Evolutionary conservation across 2,329 filamentous ascomycete species (phyloP).

Genomic region (Chalara sp.): DNA sequence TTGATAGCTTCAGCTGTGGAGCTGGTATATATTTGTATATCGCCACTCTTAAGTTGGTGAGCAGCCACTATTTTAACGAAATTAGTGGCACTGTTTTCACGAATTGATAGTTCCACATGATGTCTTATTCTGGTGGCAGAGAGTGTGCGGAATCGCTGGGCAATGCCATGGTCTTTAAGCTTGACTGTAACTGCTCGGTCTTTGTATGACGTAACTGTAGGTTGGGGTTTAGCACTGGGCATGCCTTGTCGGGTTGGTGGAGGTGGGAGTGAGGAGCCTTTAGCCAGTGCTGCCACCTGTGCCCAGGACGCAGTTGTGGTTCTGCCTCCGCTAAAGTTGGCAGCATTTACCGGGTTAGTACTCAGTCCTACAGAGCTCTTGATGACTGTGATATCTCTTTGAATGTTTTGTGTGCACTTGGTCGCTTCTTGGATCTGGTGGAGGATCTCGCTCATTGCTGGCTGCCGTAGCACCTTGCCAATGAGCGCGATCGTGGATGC

Average conservation of each 20-base stretch:
- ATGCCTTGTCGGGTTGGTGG: conserved; percentile 8
- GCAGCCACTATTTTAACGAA: conserved; percentile 16
- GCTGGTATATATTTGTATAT: conserved; percentile 20
- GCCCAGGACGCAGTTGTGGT: conserved; percentile 9
- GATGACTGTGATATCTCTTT: conserved; percentile 17
- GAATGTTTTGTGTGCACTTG: conserved; percentile 17
- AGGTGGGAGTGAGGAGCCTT: conserved; percentile 7
- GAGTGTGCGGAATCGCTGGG: conserved; percentile 10
- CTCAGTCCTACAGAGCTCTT: conserved; percentile 16
- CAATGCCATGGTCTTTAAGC: conserved; percentile 15
- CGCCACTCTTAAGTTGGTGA: conserved; percentile 19
- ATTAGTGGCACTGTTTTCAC: conserved; percentile 15
- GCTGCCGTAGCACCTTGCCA: conserved; percentile 14
- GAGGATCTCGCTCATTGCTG: conserved; percentile 14
- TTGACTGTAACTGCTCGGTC: conserved; percentile 18
- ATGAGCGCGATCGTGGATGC: conserved; percentile 14
- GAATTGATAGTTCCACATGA: conserved; percentile 15
- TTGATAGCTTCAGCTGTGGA: conserved; percentile 13
- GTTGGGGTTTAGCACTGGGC: conserved; percentile 10
- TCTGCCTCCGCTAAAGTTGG: conserved; percentile 13
- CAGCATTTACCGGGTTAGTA: conserved; percentile 9
- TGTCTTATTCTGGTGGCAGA: conserved; percentile 11
- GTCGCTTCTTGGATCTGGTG: conserved; percentile 15
- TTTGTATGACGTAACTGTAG: conserved; percentile 17
- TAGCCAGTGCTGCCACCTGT: conserved; percentile 13